Evolutionary conservation across 2,329 filamentous ascomycete species (phyloP), one percentile per base, ranked within the genome.

Genomic region (Knoxdaviesia proteae): DNA sequence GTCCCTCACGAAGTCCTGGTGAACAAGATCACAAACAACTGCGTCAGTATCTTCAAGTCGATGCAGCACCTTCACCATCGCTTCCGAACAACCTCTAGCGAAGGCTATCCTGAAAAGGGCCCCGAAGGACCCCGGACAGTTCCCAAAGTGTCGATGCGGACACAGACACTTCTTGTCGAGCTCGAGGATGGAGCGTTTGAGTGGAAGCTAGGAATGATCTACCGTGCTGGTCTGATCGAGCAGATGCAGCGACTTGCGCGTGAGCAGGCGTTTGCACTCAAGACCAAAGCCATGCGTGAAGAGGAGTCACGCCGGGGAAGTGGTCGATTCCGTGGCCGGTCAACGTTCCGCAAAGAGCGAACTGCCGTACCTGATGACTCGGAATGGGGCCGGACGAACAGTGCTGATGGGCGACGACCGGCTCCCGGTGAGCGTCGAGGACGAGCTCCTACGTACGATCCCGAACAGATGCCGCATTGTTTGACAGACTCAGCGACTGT

Each of bases 131-230:
- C 92, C 0, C 96, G 92, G 56, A 66, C 74, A 39, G 77, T 98
- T 0, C 90, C 90, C 1, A 88, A 83, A 53, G 65, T 98, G 29
- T 88, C 86, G 0, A 50, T 98, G 7, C 75, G 86, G 42, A 80
- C 80, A 43, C 81, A 82, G 51, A 82, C 81, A 5, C 67, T 98
- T 30, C 62, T 94, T 3, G 88, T 98, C 46, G 88, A 96, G 54
- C 67, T 98, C 34, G 90, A 98, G 59, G 90, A 98, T 56, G 88
- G 90, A 41, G 80, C 84, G 0, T 98, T 98, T 53, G 90, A 98
- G 57, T 98, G 87, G 83, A 96, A 94, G 56, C 65, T 98, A 7
- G 84, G 87, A 10, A 77, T 86, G 54, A 98, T 98, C 42, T 98
- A 96, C 57, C 77, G 88, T 33, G 75, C 84, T 39, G 90, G 92